These are phyloP conservation scores for Angomonas deanei DNA, from an alignment of 208 protist genomes.

Conservation along the genomic window DNA sequence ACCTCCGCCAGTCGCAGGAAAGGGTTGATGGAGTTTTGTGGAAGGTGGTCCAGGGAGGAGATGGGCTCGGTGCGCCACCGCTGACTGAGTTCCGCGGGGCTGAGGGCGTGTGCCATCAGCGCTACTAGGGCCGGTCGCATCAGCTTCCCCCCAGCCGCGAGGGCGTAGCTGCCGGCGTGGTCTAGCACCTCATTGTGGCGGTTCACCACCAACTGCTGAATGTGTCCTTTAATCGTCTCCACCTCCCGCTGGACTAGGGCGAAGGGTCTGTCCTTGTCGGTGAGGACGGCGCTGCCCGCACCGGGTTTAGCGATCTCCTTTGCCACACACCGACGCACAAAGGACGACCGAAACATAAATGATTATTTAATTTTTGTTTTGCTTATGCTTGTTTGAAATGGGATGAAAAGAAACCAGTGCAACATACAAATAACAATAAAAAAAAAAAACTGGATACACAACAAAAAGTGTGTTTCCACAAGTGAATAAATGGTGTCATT, in stretches of 20 bases:
- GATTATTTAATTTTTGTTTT: slow-evolving; percentile 2
- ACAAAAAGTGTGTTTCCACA: background rate
- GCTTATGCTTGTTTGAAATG: background rate
- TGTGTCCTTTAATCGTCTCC: slow-evolving; percentile 52
- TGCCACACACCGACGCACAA: slow-evolving; percentile 6
- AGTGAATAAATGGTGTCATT: too few relatives aligned
- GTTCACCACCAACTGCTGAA: slow-evolving; percentile 50
- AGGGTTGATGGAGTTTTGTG: slow-evolving; percentile 46
- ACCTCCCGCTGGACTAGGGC: slow-evolving; percentile 61
- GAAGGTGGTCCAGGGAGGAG: slow-evolving; percentile 54
- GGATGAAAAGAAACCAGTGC: background rate
- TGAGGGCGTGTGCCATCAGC: slow-evolving; percentile 68
- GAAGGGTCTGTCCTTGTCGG: slow-evolving; percentile 49
- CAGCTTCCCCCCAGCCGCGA: slow-evolving; percentile 62
- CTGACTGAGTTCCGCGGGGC: slow-evolving; percentile 42
- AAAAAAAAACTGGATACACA: background rate
- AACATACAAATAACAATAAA: background rate
- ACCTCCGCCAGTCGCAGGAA: slow-evolving; percentile 89
- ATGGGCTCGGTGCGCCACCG: slow-evolving; percentile 28
- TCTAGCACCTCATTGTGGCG: slow-evolving; percentile 71
- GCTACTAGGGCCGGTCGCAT: slow-evolving; percentile 77
- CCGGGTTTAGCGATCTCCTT: background rate
- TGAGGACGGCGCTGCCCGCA: slow-evolving; percentile 26
- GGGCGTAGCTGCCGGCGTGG: slow-evolving; percentile 67
- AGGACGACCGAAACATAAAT: slow-evolving; percentile 15